phyloP scores from a whole-genome alignment of 169 alveolate genomes.

The Eimeria necatrix region DNA sequence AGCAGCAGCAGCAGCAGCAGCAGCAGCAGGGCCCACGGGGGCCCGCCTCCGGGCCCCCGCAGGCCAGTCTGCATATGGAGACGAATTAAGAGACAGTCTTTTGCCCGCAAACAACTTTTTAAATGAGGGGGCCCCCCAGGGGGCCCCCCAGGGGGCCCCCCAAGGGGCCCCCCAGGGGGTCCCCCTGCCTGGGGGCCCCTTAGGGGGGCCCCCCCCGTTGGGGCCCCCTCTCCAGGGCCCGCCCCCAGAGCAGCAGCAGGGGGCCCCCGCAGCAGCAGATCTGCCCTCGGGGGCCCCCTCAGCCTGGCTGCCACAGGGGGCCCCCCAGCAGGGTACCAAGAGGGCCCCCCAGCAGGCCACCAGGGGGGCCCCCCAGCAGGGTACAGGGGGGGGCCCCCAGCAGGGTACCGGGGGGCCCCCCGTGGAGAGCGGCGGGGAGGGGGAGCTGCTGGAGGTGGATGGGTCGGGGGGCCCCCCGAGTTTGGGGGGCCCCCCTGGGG shows the following conservation, averaged over 20 bases:
- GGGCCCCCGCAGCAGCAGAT: neutral
- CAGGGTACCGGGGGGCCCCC: neutral
- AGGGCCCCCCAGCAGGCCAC: no score
- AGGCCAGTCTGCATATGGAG: neutral
- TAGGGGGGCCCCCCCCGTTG: no score
- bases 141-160: no score
- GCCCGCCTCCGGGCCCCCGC: neutral
- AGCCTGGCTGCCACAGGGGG: no score
- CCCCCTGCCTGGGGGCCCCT: no score
- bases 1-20: slow-evolving; percentile 41
- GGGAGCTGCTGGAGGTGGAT: neutral
- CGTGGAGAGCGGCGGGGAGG: neutral
- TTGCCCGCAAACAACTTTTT: neutral
- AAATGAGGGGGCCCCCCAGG: no score
- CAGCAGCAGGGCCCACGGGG: neutral
- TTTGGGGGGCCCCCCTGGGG: no score
- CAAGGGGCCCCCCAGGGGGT: no score
- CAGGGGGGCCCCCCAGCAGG: neutral
- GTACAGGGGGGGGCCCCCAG: no score
- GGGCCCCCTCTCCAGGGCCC: no score
- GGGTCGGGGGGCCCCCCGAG: neutral
- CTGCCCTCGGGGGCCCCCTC: neutral
- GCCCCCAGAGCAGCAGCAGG: neutral
- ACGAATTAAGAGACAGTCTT: neutral
- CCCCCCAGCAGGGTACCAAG: no score